Evolutionary conservation across 83 land plant genomes (phyloP).

Genomic region (Picea engelmannii): DNA sequence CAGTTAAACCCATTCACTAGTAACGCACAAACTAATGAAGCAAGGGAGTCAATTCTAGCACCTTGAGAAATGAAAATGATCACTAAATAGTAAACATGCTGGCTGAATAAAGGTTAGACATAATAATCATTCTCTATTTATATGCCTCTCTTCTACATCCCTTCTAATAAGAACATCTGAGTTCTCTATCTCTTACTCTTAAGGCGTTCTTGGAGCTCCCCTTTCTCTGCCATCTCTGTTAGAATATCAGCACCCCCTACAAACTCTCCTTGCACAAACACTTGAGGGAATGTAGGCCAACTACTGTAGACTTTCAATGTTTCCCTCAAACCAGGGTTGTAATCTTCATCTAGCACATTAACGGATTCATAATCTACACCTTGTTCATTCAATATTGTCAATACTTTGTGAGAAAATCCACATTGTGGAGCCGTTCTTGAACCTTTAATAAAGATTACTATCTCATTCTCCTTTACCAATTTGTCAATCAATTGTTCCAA

Average conservation of each 20-base stretch:
- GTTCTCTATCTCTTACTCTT: constrained; percentile 23
- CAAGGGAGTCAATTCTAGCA: not conserved
- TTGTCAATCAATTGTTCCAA: constrained; percentile 79
- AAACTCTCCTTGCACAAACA: constrained; percentile 76
- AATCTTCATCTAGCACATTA: constrained; percentile 91
- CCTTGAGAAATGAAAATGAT: not conserved
- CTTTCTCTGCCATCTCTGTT: constrained; percentile 70
- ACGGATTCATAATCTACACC: constrained; percentile 87
- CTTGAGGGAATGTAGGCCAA: constrained; percentile 97
- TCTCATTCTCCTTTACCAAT: constrained; percentile 82
- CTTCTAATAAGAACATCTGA: not conserved
- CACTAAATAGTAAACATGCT: not conserved
- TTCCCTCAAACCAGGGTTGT: constrained; percentile 86
- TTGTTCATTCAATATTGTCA: constrained; percentile 77
- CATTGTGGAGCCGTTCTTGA: constrained; percentile 90
- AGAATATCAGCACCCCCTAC: constrained; percentile 90
- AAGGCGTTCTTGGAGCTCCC: constrained; percentile 60
- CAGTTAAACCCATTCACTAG: not conserved
- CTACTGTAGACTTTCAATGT: constrained; percentile 80
- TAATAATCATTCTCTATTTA: not conserved
- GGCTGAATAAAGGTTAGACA: not conserved
- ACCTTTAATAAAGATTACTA: constrained; percentile 96
- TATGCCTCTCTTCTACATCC: not conserved
- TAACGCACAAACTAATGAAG: not conserved
- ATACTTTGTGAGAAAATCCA: constrained; percentile 93